Conservation (phyloP, 225 moss, liverwort and hornwort species). For the Sphagnum tenellum region DNA sequence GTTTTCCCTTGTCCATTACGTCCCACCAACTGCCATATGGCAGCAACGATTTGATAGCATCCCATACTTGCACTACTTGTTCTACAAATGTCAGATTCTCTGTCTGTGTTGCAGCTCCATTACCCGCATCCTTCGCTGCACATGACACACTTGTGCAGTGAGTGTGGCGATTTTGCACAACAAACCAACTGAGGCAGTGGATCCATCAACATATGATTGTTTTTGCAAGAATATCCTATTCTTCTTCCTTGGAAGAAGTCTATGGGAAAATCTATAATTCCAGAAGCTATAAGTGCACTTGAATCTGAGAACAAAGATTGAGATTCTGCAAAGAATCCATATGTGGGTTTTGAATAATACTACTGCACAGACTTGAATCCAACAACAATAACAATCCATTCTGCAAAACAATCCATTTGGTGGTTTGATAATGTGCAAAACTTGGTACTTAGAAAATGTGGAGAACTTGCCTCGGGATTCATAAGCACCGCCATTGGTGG, state of each 20-base stretch:
- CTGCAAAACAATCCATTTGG: too few relatives aligned
- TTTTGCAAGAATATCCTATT: background rate
- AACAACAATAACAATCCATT: too few relatives aligned
- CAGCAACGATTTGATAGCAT: constrained; percentile 36
- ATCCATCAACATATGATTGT: background rate
- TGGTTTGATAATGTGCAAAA: background rate
- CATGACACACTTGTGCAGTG: background rate
- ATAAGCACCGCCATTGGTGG: too few relatives aligned
- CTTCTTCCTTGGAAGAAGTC: background rate
- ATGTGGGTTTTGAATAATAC: too few relatives aligned
- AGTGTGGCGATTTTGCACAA: background rate
- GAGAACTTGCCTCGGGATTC: background rate
- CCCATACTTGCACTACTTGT: constrained; percentile 27
- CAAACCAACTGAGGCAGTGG: background rate
- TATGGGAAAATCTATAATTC: too few relatives aligned
- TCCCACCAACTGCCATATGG: constrained; percentile 91
- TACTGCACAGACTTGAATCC: too few relatives aligned
- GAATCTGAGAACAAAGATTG: too few relatives aligned
- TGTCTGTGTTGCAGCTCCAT: constrained; percentile 28
- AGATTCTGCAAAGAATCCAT: too few relatives aligned
- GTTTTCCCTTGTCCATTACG: constrained; percentile 34
- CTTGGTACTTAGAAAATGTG: too few relatives aligned
- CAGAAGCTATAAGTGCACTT: too few relatives aligned
- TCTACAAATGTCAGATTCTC: constrained; percentile 16
- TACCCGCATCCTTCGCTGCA: constrained; percentile 34